Base-by-base conservation (phyloP, 1,284 basidiomycete genomes). In the Cryptococcus wingfieldii region DNA sequence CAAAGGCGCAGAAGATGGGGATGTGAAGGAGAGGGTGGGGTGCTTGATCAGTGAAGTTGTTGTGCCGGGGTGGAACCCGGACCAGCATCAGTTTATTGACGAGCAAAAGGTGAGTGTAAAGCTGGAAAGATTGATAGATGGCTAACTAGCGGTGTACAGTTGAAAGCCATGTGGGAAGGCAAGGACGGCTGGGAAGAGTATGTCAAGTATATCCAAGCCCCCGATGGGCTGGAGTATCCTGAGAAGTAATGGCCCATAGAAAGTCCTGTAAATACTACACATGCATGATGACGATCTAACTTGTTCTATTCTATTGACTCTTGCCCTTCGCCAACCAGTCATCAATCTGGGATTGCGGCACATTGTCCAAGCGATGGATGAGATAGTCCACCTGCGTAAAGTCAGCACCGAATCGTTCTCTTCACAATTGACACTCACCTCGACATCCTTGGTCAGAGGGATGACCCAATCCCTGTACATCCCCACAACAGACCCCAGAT, bases 381-480 rank as follows among this genome's bases (percentile, higher is more conserved):
- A 97, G 83, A 76, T 97, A 97, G 53, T 96, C 90, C 44, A 97
- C 90, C 92, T 96, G 70, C 14, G 19, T 48, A 16, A 13, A 18
- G 3, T 56, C 31, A 60, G 47, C 41, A 25, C 34, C 12, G 6
- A 12, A 47, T 47, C 5, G 10, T 23, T 42, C 28, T 37, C 28
- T 3, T 13, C 19, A n/a, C 0, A 38, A 38, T 9, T 0, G 8
- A 10, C 55, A 71, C 87, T 55, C 69, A 95, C 95, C 87, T 99
- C 96, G 50, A 99, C 92, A 69, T 95, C 91, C 77, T 95, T 98
- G 5, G 96, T 99, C 62, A 98, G 75, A 5, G 96, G 96, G 56
- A 99, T 98, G 63, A 99, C 92, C 71, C 88, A 93, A 66, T 87
- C 88, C 71, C 93, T 85, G 75, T 98, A 99, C 65, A 99, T 78